Base-by-base conservation (phyloP, 352 stramenopile genomes). In the Phytopythium delawarense region DNA sequence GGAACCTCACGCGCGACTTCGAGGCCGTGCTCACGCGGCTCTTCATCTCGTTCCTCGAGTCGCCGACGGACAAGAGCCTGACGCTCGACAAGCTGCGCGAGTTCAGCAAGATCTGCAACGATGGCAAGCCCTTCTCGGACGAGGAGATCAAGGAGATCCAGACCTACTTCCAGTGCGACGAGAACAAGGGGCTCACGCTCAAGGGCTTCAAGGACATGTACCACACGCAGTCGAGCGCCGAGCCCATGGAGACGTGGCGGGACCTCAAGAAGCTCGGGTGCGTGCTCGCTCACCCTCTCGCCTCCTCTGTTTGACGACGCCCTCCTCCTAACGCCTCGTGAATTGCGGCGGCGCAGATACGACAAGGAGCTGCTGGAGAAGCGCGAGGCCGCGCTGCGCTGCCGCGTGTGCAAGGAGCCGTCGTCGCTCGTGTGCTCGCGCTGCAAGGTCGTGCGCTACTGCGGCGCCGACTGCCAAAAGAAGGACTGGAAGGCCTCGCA, bases 161-260 rank as follows among this genome's bases (percentile, higher is more conserved):
- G 81, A 94, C 84, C 45, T 96, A 96, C 74, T 96, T 96, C 72
- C 83, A 96, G 72, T 96, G 87, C 70, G 85, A 96, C 64, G 87
- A 96, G 72, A 95, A 95, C 76, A 92, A 93, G 78, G 84, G 84
- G 18, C 74, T 95, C 65, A 95, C 87, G 66, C 79, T 93, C 55
- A 91, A 91, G 75, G 87, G 87, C 46, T 96, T 94, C 70, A 94
- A 93, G 75, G 87, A 96, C 66, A 96, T 96, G 84, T 96, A 96
- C 81, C 87, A 94, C 74, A 96, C 87, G 68, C 87, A 96, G 72
- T 94, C 87, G 62, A 94, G 87, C 67, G 85, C 85, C 39, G 87
- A 96, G 73, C 83, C 85, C 18, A 84, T 91, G 72, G 87, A 96
- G 78, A 96, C 87, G 51, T 96, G 87, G 87, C 85, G 85, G 65